These are phyloP conservation scores for Pulveroboletus sp. DNA, from an alignment of 768 basidiomycete genomes.

Conservation along the genomic window DNA sequence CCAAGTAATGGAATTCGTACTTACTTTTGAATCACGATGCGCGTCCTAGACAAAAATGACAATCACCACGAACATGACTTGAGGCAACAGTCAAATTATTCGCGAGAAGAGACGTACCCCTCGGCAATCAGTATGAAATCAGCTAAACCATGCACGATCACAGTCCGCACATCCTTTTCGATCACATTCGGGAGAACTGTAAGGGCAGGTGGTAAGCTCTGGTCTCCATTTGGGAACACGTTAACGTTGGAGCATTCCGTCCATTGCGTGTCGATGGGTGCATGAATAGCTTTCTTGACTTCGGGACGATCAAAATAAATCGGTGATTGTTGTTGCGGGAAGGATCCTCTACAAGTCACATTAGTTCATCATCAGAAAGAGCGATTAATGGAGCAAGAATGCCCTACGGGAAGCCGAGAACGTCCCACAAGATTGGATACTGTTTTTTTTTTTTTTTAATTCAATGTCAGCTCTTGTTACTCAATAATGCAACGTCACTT, in stretches of 20 bases:
- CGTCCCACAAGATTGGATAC: constrained; percentile 72
- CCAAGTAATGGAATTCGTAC: constrained; percentile 11
- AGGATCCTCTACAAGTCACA: constrained; percentile 45
- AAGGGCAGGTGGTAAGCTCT: constrained; percentile 56
- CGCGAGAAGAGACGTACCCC: constrained; percentile 41
- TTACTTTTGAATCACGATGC: constrained; percentile 64
- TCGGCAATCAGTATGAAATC: constrained; percentile 73
- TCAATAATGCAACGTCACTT: constrained; percentile 6
- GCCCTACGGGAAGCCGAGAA: constrained; percentile 84
- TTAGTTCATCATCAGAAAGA: background rate
- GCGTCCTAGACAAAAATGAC: constrained; percentile 33
- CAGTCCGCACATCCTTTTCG: constrained; percentile 63
- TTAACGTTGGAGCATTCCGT: constrained; percentile 52
- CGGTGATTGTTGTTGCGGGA: constrained; percentile 51
- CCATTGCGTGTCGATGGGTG: constrained; percentile 59
- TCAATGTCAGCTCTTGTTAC: background rate
- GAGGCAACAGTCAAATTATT: background rate
- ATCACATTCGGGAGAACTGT: constrained; percentile 70
- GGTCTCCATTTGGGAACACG: constrained; percentile 62
- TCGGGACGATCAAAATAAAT: constrained; percentile 67
- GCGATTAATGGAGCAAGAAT: background rate
- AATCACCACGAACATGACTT: constrained; percentile 4
- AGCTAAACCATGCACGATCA: constrained; percentile 68
- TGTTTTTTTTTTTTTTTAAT: constrained; percentile 3
- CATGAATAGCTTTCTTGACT: constrained; percentile 65